Evolutionary conservation across 257 asterid species (phyloP), one percentile per base, ranked within the genome.

Genomic region (Phtheirospermum japonicum): DNA sequence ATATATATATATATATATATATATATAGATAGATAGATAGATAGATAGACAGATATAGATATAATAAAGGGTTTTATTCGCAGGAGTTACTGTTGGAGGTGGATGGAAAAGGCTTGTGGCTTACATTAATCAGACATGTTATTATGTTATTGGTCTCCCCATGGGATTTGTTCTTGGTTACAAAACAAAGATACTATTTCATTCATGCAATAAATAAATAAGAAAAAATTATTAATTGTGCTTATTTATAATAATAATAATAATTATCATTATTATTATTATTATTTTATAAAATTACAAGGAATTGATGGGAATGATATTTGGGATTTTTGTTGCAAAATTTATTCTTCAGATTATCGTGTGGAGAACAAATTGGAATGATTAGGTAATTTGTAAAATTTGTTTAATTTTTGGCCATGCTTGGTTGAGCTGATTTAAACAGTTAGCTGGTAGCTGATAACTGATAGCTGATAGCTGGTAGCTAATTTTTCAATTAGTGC

Each of bases 91-190:
- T 45, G 83, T 92, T 64, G 99, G 97, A 72, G 99, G 99, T 73
- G 99, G 99, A 66, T 85, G 97, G 99, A 96, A 93, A 77, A 96
- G 89, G 16, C 75, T 89, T 6, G 97, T 89, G 68, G 99, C 99
- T 61, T 85, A 77, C 39, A 89, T 89, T 42, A 93, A 93, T 52
- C 71, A 89, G 59, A 51, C 79, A 68, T 93, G 99, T 71, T 89
- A 92, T 63, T 87, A 93, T 59, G 18, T 75, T 13, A 77, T 92
- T 34, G 96, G 97, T 7, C 90, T 89, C 28, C 97, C 97, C 23
- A 42, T 79, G 61, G 97, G 99, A 36, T 85, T 86, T 69, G 33
- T 86, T 40, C 80, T 92, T 33, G 96, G 99, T 72, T 83, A 92
- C 71, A 86, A 71, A 71, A 77, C 95, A 61, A 66, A 92, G 95